These are phyloP conservation scores for Zygosaccharomyces gambellarensis DNA, from an alignment of 805 yeast genomes.

Conservation along the genomic window DNA sequence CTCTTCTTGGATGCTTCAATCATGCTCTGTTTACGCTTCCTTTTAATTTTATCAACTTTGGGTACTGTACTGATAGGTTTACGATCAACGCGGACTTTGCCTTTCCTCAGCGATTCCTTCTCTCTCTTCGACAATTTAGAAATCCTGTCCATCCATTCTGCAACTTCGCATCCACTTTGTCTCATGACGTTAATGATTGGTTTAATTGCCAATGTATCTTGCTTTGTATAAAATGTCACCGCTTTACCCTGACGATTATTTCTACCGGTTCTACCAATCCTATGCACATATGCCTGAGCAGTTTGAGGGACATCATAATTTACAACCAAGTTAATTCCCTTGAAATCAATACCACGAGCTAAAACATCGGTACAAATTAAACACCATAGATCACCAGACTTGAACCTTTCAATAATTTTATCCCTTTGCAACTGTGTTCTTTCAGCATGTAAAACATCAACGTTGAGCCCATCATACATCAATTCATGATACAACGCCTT, in stretches of 20 bases:
- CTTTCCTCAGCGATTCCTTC: conserved; percentile 54
- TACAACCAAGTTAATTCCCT: conserved; percentile 89
- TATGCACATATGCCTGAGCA: conserved; percentile 92
- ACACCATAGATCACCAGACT: conserved; percentile 91
- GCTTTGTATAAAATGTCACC: conserved; percentile 88
- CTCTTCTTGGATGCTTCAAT: conserved; percentile 68
- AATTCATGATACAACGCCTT: conserved; percentile 92
- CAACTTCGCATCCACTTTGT: conserved; percentile 74
- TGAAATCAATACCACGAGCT: conserved; percentile 95
- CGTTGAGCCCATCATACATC: conserved; percentile 84
- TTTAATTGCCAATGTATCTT: conserved; percentile 69
- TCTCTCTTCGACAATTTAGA: conserved; percentile 60
- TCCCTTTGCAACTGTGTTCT: conserved; percentile 86
- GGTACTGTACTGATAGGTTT: conserved; percentile 84
- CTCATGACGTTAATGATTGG: conserved; percentile 92
- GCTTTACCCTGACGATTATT: conserved; percentile 86
- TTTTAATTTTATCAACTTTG: conserved; percentile 55
- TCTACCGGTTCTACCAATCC: conserved; percentile 98
- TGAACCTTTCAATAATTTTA: conserved; percentile 75
- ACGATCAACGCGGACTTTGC: conserved; percentile 49
- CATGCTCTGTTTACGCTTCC: conserved; percentile 63
- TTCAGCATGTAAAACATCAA: conserved; percentile 94
- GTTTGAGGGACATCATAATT: conserved; percentile 94
- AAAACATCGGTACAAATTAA: conserved; percentile 93
- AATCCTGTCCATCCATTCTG: conserved; percentile 76